phyloP scores from a whole-genome alignment of 177 flowering plant genomes.

The Vitis hybrid region DNA sequence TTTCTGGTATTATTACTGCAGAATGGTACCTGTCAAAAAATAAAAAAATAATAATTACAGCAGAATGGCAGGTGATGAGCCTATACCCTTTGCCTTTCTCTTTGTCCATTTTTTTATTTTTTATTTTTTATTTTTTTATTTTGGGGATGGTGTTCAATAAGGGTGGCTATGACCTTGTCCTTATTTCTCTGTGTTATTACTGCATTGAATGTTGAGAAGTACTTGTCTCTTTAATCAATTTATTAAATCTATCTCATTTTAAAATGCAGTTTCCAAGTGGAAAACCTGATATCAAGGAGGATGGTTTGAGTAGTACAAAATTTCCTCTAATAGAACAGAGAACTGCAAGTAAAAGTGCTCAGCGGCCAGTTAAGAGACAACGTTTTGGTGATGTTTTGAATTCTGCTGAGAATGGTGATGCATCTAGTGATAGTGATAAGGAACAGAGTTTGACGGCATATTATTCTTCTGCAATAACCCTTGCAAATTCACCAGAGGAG shows the following conservation, averaged over 20 bases:
- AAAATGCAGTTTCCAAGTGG: constrained; percentile 55
- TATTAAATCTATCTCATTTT: constrained; percentile 1
- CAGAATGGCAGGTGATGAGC: no score
- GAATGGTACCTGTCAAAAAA: no score
- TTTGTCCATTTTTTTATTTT: background rate
- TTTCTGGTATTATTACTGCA: background rate
- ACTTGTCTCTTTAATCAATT: background rate
- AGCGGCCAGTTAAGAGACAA: constrained; percentile 69
- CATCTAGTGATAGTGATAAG: constrained; percentile 91
- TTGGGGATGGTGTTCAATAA: background rate
- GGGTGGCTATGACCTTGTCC: no score
- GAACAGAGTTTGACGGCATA: constrained; percentile 75
- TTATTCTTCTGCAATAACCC: constrained; percentile 64
- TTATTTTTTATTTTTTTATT: background rate
- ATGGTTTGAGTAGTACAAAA: constrained; percentile 28
- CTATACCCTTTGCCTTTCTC: background rate
- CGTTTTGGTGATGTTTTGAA: constrained; percentile 46
- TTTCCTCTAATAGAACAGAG: constrained; percentile 39
- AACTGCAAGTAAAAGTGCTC: constrained; percentile 40
- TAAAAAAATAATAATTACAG: no score
- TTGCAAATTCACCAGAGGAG: constrained; percentile 85
- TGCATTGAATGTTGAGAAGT: background rate
- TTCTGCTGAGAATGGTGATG: constrained; percentile 58
- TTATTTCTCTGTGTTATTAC: background rate
- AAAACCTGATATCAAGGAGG: constrained; percentile 47